phyloP scores from a whole-genome alignment of 2,329 filamentous ascomycete species.

The Neofusicoccum laricinum region DNA sequence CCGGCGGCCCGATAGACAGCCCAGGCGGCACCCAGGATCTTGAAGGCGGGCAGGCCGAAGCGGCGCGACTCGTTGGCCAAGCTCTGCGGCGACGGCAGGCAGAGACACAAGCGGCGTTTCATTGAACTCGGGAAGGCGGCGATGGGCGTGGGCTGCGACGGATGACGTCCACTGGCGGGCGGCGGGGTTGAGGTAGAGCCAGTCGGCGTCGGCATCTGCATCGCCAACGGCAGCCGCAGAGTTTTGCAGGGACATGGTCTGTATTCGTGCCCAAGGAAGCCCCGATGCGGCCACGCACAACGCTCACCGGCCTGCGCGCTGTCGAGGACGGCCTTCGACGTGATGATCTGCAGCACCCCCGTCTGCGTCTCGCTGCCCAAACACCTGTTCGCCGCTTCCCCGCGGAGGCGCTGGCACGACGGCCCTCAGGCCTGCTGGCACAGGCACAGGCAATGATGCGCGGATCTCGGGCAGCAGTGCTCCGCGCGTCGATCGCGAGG shows the following conservation, averaged over 20 bases:
- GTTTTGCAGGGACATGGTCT: neutral
- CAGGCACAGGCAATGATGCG: neutral
- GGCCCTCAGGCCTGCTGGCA: neutral
- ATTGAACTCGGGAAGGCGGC: conserved; percentile 55
- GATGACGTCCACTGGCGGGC: conserved; percentile 24
- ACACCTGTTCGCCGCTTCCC: neutral
- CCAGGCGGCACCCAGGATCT: conserved; percentile 78
- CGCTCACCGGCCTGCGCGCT: neutral
- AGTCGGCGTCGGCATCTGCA: neutral
- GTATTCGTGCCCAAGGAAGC: neutral
- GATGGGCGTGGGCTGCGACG: conserved; percentile 40
- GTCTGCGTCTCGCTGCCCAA: neutral
- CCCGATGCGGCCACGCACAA: neutral
- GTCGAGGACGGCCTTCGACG: neutral
- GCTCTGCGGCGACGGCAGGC: conserved; percentile 52
- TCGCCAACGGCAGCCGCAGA: neutral
- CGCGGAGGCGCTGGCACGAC: neutral
- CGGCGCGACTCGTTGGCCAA: conserved; percentile 63
- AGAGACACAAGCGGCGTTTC: conserved; percentile 56
- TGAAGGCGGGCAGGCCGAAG: conserved; percentile 71
- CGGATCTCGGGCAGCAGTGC: conserved; percentile 8
- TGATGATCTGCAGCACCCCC: neutral
- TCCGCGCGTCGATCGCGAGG: neutral
- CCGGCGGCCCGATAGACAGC: conserved; percentile 57
- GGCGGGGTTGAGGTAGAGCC: conserved; percentile 28